These are phyloP conservation scores for Bacidia gigantensis DNA, from an alignment of 495 filamentous ascomycete genomes.

Conservation along the genomic window DNA sequence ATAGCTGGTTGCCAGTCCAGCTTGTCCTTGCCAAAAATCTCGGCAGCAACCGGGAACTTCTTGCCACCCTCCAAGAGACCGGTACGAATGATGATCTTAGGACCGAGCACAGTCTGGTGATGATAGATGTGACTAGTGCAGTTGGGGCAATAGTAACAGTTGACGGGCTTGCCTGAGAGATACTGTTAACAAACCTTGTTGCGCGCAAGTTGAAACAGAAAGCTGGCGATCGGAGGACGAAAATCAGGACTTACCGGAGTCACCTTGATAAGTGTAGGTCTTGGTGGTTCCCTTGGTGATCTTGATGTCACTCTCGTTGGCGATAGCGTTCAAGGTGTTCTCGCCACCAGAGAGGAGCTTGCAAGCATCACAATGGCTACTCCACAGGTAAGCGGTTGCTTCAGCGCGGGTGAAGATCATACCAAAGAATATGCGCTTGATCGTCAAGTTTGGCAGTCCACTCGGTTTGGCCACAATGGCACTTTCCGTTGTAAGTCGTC, in stretches of 20 bases:
- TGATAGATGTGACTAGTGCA: conserved; percentile 40
- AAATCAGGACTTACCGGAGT: conserved; percentile 29
- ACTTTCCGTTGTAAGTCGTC: conserved; percentile 30
- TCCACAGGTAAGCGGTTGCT: not conserved
- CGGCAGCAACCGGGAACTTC: conserved; percentile 16
- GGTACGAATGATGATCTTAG: conserved; percentile 34
- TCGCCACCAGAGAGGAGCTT: conserved; percentile 32
- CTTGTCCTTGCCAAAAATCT: conserved; percentile 23
- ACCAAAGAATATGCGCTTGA: conserved; percentile 34
- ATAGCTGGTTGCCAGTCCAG: conserved; percentile 21
- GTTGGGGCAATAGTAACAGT: conserved; percentile 42
- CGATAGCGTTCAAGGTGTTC: conserved; percentile 38
- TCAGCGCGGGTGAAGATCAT: not conserved
- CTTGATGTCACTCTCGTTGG: conserved; percentile 30
- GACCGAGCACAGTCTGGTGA: conserved; percentile 34
- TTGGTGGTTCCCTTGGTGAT: conserved; percentile 35
- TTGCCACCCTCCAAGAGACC: conserved; percentile 22
- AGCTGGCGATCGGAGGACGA: too few relatives aligned
- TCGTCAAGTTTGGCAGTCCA: conserved; percentile 34
- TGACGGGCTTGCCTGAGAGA: conserved; percentile 29
- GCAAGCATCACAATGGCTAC: conserved; percentile 40
- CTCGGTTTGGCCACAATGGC: conserved; percentile 37
- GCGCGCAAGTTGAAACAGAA: not conserved
- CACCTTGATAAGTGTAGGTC: conserved; percentile 36
- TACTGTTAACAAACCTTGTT: not conserved